These are phyloP conservation scores for Nakaseomyces sp. DNA, from an alignment of 1,139 yeast species.

Conservation along the genomic window DNA sequence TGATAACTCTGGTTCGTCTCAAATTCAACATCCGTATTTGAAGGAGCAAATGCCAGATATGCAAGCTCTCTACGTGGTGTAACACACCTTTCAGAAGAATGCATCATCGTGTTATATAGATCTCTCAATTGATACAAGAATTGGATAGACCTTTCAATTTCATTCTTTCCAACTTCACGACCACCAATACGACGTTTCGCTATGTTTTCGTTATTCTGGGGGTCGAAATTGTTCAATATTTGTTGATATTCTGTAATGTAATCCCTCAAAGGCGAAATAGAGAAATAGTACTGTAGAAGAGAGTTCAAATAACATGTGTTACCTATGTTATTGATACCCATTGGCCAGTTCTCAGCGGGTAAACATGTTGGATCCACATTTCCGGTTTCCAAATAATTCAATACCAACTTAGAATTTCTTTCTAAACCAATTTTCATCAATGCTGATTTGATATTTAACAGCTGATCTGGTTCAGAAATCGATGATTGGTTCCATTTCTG, in stretches of 20 bases:
- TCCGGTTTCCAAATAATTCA: slow-evolving; percentile 49
- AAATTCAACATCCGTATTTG: slow-evolving; percentile 58
- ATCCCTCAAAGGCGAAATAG: slow-evolving; percentile 71
- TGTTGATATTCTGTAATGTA: slow-evolving; percentile 45
- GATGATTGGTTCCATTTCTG: slow-evolving; percentile 33
- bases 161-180: slow-evolving; percentile 60
- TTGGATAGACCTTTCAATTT: slow-evolving; percentile 71
- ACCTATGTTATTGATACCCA: slow-evolving; percentile 88
- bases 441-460: slow-evolving; percentile 43
- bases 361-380: slow-evolving; percentile 50
- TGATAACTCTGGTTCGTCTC: slow-evolving; percentile 19
- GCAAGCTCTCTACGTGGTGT: slow-evolving; percentile 81
- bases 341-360: slow-evolving; percentile 68
- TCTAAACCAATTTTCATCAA: slow-evolving; percentile 41
- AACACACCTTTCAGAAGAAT: slow-evolving; percentile 54
- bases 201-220: slow-evolving; percentile 24
- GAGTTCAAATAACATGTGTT: slow-evolving; percentile 93
- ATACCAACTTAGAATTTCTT: slow-evolving; percentile 45
- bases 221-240: slow-evolving; percentile 17
- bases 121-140: slow-evolving; percentile 65
- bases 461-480: slow-evolving; percentile 32
- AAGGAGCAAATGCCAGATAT: slow-evolving; percentile 75
- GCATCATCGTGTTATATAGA: slow-evolving; percentile 62
- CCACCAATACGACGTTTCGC: slow-evolving; percentile 72
- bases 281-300: slow-evolving; percentile 78